phyloP scores from a whole-genome alignment of 2,329 filamentous ascomycete genomes.

The Xylaria polymorpha region DNA sequence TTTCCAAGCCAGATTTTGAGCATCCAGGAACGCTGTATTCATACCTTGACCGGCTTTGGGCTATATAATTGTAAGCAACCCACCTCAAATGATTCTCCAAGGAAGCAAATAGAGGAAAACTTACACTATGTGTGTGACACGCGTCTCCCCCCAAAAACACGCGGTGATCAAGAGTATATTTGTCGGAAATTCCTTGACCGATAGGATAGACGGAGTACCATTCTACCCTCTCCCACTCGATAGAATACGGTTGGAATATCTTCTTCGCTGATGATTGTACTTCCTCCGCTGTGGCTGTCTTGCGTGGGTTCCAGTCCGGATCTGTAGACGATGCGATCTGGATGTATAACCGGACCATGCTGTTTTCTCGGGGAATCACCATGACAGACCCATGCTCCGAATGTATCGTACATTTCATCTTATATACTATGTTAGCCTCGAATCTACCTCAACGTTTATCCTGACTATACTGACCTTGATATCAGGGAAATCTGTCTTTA shows the following conservation, averaged over 20 bases:
- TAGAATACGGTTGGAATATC: slow-evolving; percentile 73
- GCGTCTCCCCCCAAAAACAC: slow-evolving; percentile 82
- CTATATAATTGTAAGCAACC: slow-evolving; percentile 57
- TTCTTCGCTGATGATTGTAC: slow-evolving; percentile 74
- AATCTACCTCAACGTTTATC: background rate
- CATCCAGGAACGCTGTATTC: slow-evolving; percentile 84
- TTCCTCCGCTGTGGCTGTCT: slow-evolving; percentile 70
- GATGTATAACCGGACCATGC: slow-evolving; percentile 74
- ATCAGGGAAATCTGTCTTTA: slow-evolving; percentile 79
- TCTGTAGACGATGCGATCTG: slow-evolving; percentile 73
- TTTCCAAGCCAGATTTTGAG: slow-evolving; percentile 95
- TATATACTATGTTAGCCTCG: slow-evolving; percentile 57
- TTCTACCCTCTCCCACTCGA: slow-evolving; percentile 74
- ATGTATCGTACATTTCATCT: slow-evolving; percentile 82
- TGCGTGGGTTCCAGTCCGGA: slow-evolving; percentile 69
- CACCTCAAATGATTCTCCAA: background rate
- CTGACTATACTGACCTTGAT: slow-evolving; percentile 67
- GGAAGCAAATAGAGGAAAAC: slow-evolving; percentile 44
- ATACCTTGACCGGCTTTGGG: slow-evolving; percentile 83
- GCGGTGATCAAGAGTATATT: slow-evolving; percentile 73
- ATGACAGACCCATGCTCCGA: slow-evolving; percentile 80
- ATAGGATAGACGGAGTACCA: slow-evolving; percentile 85
- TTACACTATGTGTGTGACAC: slow-evolving; percentile 81
- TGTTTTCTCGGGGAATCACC: slow-evolving; percentile 77
- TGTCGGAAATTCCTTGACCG: slow-evolving; percentile 77